These are phyloP conservation scores for Fusarium tuaranense DNA, from an alignment of 2,329 filamentous ascomycete genomes.

Conservation along the genomic window DNA sequence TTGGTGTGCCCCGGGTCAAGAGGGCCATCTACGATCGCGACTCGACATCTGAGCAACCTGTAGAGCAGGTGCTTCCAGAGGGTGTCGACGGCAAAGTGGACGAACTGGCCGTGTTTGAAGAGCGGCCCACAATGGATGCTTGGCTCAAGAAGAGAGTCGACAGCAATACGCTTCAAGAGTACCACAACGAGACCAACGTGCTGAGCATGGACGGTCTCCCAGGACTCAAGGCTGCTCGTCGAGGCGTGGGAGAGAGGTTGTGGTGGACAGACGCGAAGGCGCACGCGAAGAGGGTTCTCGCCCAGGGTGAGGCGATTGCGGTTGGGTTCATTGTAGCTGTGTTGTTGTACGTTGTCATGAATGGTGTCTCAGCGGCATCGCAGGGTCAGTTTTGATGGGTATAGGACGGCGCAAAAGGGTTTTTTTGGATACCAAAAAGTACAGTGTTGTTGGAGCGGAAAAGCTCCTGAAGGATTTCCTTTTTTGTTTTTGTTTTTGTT, in stretches of 20 bases:
- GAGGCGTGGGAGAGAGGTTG: slow-evolving; percentile 60
- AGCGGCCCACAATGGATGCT: slow-evolving; percentile 66
- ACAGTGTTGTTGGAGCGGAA: slow-evolving; percentile 33
- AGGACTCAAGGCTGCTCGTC: slow-evolving; percentile 65
- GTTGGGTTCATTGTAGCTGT: slow-evolving; percentile 49
- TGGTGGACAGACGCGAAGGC: slow-evolving; percentile 55
- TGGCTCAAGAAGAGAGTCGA: slow-evolving; percentile 63
- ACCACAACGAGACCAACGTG: slow-evolving; percentile 67
- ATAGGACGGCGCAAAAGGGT: slow-evolving; percentile 40
- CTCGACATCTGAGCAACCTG: slow-evolving; percentile 30
- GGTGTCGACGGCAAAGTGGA: slow-evolving; percentile 43
- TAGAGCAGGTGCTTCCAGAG: slow-evolving; percentile 43
- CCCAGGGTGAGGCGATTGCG: slow-evolving; percentile 48
- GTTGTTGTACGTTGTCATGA: slow-evolving; percentile 46
- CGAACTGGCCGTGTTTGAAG: slow-evolving; percentile 59
- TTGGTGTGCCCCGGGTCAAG: slow-evolving; percentile 68
- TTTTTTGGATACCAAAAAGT: slow-evolving; percentile 40
- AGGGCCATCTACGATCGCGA: slow-evolving; percentile 52
- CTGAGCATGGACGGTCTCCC: slow-evolving; percentile 70
- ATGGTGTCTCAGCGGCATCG: slow-evolving; percentile 35
- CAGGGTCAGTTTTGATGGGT: slow-evolving; percentile 26
- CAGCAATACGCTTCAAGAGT: slow-evolving; percentile 63
- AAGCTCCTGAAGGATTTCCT: slow-evolving; percentile 13
- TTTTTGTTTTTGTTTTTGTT: slow-evolving; percentile 2
- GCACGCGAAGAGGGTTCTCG: slow-evolving; percentile 39